Base-by-base conservation (phyloP, 2,329 filamentous ascomycete genomes). In the Corinectria fuckeliana region DNA sequence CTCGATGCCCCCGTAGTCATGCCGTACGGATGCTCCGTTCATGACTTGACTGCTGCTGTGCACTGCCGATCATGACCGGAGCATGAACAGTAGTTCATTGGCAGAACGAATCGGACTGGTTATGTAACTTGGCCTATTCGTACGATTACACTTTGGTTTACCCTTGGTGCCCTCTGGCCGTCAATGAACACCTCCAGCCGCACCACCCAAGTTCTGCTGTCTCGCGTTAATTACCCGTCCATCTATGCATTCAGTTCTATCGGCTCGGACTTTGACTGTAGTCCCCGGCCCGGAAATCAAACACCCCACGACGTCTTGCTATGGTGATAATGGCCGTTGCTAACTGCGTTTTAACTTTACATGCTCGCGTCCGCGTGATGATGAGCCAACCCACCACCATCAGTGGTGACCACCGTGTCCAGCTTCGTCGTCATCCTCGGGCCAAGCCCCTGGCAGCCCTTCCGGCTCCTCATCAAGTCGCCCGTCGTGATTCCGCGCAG, bases 371-470 rank as follows among this genome's bases (percentile, higher is more conserved):
- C 23, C 36, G 56, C 16, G 26, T 53, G 42, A 45, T 5, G 13
- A 28, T 18, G n/a, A 53, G 36, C 49, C 41, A 48, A 8, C 30
- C 38, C 49, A 42, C 51, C 25, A 16, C 36, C 58, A 54, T 55
- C 52, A 52, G 57, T 50, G 39, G 34, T 50, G 38, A 55, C 54
- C 47, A 39, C 45, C 60, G 58, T 49, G 51, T 50, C 26, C 45
- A 23, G 13, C 26, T 41, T 47, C 50, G 18, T 56, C 45, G 30
- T 68, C 57, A 23, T 71, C 72, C n/a, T 68, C 70, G 14, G 75
- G 75, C 75, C 75, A 77, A 28, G 73, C 71, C 28, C 75, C 76
- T 11, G 76, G 75, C 10, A 72, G 21, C 11, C 30, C 52, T 54
- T 62, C 63, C 38, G 45, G 47, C 18, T 64, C 55, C 6, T 61